phyloP scores from a whole-genome alignment of 2,329 filamentous ascomycete genomes.

The Beauveria brongniartii region DNA sequence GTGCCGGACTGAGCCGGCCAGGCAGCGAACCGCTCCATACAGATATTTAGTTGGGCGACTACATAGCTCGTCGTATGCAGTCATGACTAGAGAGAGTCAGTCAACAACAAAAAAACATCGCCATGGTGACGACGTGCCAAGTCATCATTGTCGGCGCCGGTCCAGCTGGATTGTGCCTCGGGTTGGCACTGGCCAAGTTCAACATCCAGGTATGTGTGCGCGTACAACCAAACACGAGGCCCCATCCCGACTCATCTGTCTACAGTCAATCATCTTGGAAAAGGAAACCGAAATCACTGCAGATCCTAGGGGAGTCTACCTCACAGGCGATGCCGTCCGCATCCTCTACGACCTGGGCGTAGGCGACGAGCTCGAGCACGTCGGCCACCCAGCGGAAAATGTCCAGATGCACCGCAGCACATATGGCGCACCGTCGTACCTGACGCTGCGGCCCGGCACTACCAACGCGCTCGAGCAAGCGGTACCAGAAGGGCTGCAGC shows the following conservation, averaged over 20 bases:
- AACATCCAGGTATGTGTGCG: neutral
- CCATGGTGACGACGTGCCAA: neutral
- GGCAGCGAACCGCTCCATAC: neutral
- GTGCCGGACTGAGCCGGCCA: neutral
- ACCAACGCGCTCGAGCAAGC: neutral
- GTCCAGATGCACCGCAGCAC: slow-evolving; percentile 17
- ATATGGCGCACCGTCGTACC: neutral
- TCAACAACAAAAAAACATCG: neutral
- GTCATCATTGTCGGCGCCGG: neutral
- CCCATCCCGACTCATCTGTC: neutral
- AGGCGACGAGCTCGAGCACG: slow-evolving; percentile 13
- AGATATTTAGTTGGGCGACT: neutral
- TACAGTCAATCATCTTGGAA: slow-evolving; percentile 20
- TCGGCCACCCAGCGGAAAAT: neutral
- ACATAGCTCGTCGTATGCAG: neutral
- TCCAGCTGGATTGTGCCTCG: neutral
- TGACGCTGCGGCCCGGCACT: neutral
- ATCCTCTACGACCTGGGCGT: slow-evolving; percentile 18
- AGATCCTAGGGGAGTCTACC: slow-evolving; percentile 23
- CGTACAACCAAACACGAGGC: neutral
- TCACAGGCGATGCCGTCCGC: slow-evolving; percentile 24
- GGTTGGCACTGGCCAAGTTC: neutral
- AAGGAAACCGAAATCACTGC: slow-evolving; percentile 18
- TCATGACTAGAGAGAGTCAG: too few species aligned
- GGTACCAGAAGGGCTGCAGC: slow-evolving; percentile 3